Evolutionary conservation across 768 basidiomycete genomes (phyloP).

Genomic region (Vishniacozyma victoriae): DNA sequence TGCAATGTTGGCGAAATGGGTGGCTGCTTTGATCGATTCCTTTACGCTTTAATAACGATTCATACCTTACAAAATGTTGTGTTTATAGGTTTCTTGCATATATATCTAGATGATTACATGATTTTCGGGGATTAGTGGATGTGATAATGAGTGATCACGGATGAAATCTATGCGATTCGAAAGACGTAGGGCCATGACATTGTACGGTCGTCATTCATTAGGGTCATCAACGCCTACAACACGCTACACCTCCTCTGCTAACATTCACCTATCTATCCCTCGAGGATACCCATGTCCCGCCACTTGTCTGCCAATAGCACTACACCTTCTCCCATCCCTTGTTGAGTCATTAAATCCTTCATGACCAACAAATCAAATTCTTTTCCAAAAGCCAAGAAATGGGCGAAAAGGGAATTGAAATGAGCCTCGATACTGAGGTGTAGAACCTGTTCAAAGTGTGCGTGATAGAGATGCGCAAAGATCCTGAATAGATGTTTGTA

Average conservation of each 20-base stretch:
- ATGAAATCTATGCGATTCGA: too few species aligned
- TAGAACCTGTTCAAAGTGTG: conserved; percentile 76
- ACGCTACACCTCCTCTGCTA: too few species aligned
- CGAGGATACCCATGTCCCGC: conserved; percentile 84
- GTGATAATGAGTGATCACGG: too few species aligned
- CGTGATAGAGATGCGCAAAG: conserved; percentile 95
- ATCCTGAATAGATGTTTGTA: conserved; percentile 97
- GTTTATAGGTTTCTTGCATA: too few species aligned
- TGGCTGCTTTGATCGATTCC: conserved; percentile 25
- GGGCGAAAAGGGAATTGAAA: conserved; percentile 95
- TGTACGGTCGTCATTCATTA: too few species aligned
- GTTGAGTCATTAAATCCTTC: conserved; percentile 65
- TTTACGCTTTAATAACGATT: conserved; percentile 36
- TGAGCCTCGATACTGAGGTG: conserved; percentile 84
- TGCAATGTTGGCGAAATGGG: conserved; percentile 28
- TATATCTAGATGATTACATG: too few species aligned
- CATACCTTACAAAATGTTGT: too few species aligned
- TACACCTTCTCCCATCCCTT: conserved; percentile 53
- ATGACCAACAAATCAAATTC: conserved; percentile 87
- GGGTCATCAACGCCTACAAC: too few species aligned
- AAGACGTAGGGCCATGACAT: too few species aligned
- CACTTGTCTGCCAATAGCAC: conserved; percentile 81
- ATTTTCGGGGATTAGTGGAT: too few species aligned
- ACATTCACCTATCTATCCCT: conserved; percentile 42
- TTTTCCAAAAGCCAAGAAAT: conserved; percentile 90